A percentile compares a stretch with the other conserved stretches of the same genome.
phyloP scores from a whole-genome alignment of 2,329 filamentous ascomycete species.

The Aspergillus felis region DNA sequence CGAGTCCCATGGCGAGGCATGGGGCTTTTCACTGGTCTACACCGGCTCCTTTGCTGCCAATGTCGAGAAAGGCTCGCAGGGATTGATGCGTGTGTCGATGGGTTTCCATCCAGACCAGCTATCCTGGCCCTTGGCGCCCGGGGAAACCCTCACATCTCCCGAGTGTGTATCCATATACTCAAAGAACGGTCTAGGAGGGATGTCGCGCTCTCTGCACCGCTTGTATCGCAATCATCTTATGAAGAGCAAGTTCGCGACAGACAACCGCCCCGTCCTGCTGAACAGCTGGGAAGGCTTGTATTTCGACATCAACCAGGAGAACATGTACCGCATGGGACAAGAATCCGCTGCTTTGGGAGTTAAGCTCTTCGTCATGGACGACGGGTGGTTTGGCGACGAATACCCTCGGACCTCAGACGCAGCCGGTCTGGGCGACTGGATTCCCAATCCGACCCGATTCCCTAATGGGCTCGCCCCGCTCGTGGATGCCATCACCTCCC shows the following conservation, averaged over 20 bases:
- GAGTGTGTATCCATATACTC: slow-evolving; percentile 63
- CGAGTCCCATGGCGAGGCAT: slow-evolving; percentile 58
- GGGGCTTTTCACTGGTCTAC: slow-evolving; percentile 63
- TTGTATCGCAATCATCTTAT: slow-evolving; percentile 61
- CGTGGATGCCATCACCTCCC: slow-evolving; percentile 49
- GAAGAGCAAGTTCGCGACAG: slow-evolving; percentile 51
- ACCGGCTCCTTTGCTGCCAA: slow-evolving; percentile 60
- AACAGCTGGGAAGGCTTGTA: slow-evolving; percentile 65
- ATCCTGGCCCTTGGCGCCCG: slow-evolving; percentile 54
- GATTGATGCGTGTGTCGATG: slow-evolving; percentile 56
- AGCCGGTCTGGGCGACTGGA: slow-evolving; percentile 62
- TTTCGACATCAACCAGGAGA: slow-evolving; percentile 56
- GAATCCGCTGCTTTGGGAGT: slow-evolving; percentile 57
- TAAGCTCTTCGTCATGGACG: slow-evolving; percentile 63
- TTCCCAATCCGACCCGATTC: slow-evolving; percentile 55
- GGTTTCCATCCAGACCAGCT: slow-evolving; percentile 60
- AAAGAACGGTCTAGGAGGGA: slow-evolving; percentile 54
- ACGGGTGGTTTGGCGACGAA: slow-evolving; percentile 65
- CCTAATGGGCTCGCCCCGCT: slow-evolving; percentile 54
- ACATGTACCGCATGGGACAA: slow-evolving; percentile 53
- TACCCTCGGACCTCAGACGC: slow-evolving; percentile 57
- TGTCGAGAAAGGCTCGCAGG: slow-evolving; percentile 61
- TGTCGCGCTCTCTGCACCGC: slow-evolving; percentile 60
- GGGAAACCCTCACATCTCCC: slow-evolving; percentile 57
- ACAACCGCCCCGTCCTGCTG: slow-evolving; percentile 53